Base-by-base conservation (phyloP, 78 protist species). In the Dictyostelium purpureum region DNA sequence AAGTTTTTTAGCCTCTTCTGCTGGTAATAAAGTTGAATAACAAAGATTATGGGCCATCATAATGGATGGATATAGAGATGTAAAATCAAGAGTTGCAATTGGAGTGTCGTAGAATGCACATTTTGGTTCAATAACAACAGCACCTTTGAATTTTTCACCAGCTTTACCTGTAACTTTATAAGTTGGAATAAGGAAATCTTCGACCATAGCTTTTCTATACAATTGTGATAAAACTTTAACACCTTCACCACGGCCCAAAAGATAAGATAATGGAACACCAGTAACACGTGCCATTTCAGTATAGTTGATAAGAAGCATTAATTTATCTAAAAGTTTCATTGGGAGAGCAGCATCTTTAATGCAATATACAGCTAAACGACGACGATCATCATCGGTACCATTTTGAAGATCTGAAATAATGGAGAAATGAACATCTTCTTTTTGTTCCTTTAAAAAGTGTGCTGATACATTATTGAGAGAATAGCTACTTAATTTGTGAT, bases 41-140 rank as follows among this genome's bases (percentile, higher is more conserved):
- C 99, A 99, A 35, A 99, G 96, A 87, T 99, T 99, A 88, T 99
- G 99, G 11, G 99, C 99, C 98, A 98, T 98, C 99, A 99, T 99
- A 87, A 99, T 99, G 10, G 99, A 98, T 26, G 99, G 99, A 91
- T 99, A 99, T 61, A 99, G 98, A 67, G 99, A 96, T 12, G 99
- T 89, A 79, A 99, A 99, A 90, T 99, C 99, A 56, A 99, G 96
- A 1, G 99, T 98, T 21, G 99, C 97, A 14, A 99, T 97, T 19
- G 99, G 99, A 35, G 2, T 12, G n/a, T 88, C 88, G 78, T 98
- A 97, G 79, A 85, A 97, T 21, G 99, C 99, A 14, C 67, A 65
- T 6, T 3, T 73, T 4, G 99, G 98, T n/a, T 97, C 97, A 59
- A 96, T 83, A 35, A 98, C 98, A 2, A 95, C 66, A 19, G 98